Percentiles rank a stretch among this genome's conserved stretches.
Conservation (phyloP, 345 rosid genomes). For the Syzygium aqueum region DNA sequence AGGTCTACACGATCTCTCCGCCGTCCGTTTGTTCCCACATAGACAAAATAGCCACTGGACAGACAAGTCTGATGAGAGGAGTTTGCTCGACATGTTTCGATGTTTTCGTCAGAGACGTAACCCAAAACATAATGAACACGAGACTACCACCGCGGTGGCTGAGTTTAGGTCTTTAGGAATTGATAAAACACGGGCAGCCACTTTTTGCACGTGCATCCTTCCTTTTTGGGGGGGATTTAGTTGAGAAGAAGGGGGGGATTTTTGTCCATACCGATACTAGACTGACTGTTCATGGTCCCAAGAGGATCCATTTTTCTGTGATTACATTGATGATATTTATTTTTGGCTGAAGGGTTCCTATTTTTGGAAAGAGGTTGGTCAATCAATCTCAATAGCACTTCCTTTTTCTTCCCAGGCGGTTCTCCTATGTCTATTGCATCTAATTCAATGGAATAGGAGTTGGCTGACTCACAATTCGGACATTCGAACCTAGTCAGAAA, state of each 20-base stretch:
- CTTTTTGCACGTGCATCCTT: background rate
- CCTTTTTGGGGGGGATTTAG: background rate
- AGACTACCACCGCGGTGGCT: conserved; percentile 56
- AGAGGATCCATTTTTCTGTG: background rate
- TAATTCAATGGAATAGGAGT: background rate
- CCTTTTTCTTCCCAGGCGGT: background rate
- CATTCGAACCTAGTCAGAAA: background rate
- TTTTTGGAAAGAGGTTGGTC: background rate
- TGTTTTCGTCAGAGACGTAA: conserved; percentile 72
- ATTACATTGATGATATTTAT: background rate
- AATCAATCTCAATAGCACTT: background rate
- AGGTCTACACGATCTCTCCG: conserved; percentile 45
- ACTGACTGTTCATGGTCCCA: background rate
- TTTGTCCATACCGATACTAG: background rate
- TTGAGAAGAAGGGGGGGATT: background rate
- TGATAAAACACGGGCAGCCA: background rate
- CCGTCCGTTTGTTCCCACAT: conserved; percentile 50
- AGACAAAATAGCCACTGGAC: conserved; percentile 35
- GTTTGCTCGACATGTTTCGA: conserved; percentile 81
- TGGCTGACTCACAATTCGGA: background rate
- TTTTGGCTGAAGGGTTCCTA: background rate
- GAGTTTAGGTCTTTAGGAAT: conserved; percentile 64
- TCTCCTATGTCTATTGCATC: background rate
- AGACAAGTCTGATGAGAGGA: conserved; percentile 64
- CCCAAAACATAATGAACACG: conserved; percentile 69